Conservation (phyloP, 139 green algal species). For the Tetradesmus obliquus region DNA sequence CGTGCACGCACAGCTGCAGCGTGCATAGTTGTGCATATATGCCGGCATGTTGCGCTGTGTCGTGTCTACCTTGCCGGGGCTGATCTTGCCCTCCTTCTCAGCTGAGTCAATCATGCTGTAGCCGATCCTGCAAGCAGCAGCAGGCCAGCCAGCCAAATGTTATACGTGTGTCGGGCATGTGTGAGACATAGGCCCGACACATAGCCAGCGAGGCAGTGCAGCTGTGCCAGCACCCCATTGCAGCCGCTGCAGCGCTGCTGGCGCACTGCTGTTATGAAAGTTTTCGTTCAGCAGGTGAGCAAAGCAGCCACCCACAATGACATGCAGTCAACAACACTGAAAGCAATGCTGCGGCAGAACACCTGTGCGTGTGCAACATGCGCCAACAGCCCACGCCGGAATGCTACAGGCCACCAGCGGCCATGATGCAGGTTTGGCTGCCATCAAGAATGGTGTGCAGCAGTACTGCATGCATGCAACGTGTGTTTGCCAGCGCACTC, state of each 20-base stretch:
- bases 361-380: too few relatives aligned
- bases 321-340: neutral
- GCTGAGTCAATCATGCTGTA: conserved; percentile 93
- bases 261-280: too few relatives aligned
- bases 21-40: too few relatives aligned
- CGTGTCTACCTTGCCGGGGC: conserved; percentile 80
- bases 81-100: conserved; percentile 91
- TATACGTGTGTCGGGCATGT: too few relatives aligned
- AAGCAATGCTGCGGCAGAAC: neutral
- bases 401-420: too few relatives aligned
- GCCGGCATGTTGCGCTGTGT: too few relatives aligned
- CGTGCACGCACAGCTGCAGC: too few relatives aligned
- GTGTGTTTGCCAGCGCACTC: neutral
- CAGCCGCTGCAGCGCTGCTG: neutral
- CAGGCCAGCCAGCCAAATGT: neutral
- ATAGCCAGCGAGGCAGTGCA: neutral
- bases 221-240: neutral
- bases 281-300: too few relatives aligned
- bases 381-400: too few relatives aligned
- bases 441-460: too few relatives aligned
- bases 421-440: too few relatives aligned
- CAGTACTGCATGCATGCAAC: neutral
- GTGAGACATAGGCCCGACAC: neutral
- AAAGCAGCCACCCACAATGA: too few relatives aligned
- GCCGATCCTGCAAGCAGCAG: conserved; percentile 80